Conservation (phyloP, 202 grass and related monocot species). For the Schoenoplectus triqueter region DNA sequence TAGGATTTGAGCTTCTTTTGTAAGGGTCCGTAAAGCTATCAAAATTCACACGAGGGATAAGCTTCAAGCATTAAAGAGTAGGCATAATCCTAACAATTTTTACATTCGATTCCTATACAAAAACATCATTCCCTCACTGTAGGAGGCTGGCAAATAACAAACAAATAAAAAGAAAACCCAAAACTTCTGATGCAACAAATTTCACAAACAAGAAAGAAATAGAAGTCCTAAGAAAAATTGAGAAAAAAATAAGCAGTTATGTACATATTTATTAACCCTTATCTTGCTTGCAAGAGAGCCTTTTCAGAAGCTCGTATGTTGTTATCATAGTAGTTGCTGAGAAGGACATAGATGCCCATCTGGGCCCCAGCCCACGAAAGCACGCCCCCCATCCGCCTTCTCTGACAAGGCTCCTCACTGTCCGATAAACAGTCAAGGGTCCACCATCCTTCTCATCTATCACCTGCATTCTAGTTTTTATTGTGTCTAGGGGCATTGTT, state of each 20-base stretch:
- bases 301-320: constrained; percentile 93
- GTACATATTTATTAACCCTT: constrained; percentile 50
- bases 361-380: constrained; percentile 81
- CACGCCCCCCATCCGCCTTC: constrained; percentile 87
- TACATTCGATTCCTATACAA: constrained; percentile 35
- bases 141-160: constrained; percentile 12
- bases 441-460: constrained; percentile 62
- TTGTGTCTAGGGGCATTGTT: constrained; percentile 96
- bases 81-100: constrained; percentile 24
- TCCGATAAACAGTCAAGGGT: constrained; percentile 56
- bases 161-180: not conserved
- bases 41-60: not conserved
- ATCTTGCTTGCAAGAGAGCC: constrained; percentile 72
- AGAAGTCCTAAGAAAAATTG: constrained; percentile 41
- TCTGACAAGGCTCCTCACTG: constrained; percentile 60
- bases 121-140: constrained; percentile 24
- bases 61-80: constrained; percentile 14
- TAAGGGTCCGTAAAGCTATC: not conserved
- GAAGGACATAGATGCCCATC: constrained; percentile 95
- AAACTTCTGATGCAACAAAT: constrained; percentile 32
- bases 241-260: constrained; percentile 47
- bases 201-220: constrained; percentile 44
- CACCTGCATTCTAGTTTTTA: constrained; percentile 97
- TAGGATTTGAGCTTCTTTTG: not conserved
- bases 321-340: constrained; percentile 93